These are phyloP conservation scores for Leccinellum albellum DNA, from an alignment of 768 basidiomycete genomes.

Conservation along the genomic window DNA sequence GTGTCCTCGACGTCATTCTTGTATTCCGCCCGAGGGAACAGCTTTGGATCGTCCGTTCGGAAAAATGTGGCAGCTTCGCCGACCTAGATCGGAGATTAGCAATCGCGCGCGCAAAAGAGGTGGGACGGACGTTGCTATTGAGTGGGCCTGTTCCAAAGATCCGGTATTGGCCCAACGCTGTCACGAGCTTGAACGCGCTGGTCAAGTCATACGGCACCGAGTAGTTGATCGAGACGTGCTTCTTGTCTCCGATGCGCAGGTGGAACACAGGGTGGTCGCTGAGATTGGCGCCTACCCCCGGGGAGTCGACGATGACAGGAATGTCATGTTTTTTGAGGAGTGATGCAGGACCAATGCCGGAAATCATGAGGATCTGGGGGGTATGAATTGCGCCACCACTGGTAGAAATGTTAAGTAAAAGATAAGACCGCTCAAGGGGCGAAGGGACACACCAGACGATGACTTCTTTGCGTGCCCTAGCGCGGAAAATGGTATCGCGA, in stretches of 20 bases:
- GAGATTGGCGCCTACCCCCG: conserved; percentile 72
- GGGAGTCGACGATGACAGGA: conserved; percentile 55
- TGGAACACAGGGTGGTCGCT: conserved; percentile 63
- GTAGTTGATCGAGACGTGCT: conserved; percentile 39
- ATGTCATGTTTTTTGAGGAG: conserved; percentile 54
- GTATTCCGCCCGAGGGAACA: conserved; percentile 32
- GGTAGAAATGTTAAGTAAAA: background rate
- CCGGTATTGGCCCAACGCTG: conserved; percentile 41
- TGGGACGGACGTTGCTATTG: conserved; percentile 45
- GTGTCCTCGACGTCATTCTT: conserved; percentile 24
- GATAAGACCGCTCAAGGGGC: too few species aligned
- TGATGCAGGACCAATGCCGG: conserved; percentile 68
- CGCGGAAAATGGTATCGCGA: conserved; percentile 35
- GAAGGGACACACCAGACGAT: conserved; percentile 48
- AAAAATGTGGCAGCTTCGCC: conserved; percentile 32
- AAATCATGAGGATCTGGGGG: conserved; percentile 67
- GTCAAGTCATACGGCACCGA: conserved; percentile 26
- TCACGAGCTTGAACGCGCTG: conserved; percentile 25
- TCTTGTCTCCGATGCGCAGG: conserved; percentile 50
- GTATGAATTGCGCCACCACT: conserved; percentile 64
- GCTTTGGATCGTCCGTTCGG: conserved; percentile 27
- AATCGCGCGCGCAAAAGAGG: background rate
- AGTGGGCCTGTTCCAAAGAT: conserved; percentile 46
- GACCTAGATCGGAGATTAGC: conserved; percentile 10
- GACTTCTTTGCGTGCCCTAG: conserved; percentile 54